Evolutionary conservation across 1,284 basidiomycete genomes (phyloP).

Genomic region (Ceratobasidium sp.): DNA sequence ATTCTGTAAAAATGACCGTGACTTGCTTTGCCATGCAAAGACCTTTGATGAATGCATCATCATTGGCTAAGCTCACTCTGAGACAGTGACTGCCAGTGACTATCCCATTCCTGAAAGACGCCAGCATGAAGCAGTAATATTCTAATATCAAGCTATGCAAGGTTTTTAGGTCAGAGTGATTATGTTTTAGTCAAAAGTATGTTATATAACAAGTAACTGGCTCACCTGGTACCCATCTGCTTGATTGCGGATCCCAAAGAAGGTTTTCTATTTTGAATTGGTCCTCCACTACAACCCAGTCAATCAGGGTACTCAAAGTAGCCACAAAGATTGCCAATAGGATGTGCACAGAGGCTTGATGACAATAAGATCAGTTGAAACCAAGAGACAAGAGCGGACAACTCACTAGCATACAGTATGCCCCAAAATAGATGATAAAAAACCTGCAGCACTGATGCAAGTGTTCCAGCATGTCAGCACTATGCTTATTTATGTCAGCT

Average conservation of each 20-base stretch:
- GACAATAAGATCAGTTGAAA: neutral
- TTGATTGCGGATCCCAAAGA: neutral
- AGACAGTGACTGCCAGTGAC: neutral
- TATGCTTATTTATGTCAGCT: too few species aligned
- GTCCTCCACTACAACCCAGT: neutral
- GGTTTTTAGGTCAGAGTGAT: neutral
- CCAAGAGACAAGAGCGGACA: too few species aligned
- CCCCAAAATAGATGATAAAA: too few species aligned
- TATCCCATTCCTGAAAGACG: neutral
- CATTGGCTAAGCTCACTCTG: neutral
- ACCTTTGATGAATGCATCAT: neutral
- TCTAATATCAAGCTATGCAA: neutral
- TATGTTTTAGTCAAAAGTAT: neutral
- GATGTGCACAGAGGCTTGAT: neutral
- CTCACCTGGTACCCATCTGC: neutral
- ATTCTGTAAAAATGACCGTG: neutral
- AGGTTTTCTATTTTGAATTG: neutral
- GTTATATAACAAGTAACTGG: neutral
- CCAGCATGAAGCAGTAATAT: neutral
- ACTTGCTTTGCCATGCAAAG: neutral
- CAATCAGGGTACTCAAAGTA: neutral
- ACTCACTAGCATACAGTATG: constrained; percentile 7
- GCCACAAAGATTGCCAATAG: neutral
- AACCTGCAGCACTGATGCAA: too few species aligned
- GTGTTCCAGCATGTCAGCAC: too few species aligned